phyloP scores from a whole-genome alignment of 768 basidiomycete species.

The Leccinellum luteum region DNA sequence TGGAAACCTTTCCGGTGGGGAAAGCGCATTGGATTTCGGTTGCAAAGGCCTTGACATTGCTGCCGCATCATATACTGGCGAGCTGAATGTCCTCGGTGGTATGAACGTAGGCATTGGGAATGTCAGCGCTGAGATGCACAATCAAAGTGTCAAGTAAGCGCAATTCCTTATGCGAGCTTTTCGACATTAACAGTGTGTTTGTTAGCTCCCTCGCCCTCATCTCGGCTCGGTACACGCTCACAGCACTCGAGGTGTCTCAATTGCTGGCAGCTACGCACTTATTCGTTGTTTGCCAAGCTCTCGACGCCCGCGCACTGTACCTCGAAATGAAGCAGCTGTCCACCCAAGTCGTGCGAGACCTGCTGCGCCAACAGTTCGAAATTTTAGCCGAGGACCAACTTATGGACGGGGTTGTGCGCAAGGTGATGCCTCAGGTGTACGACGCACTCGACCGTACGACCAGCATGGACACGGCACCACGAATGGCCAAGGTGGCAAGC shows the following conservation, averaged over 20 bases:
- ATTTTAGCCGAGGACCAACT: constrained; percentile 10
- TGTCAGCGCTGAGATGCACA: constrained; percentile 89
- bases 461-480: constrained; percentile 64
- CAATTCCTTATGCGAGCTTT: neutral
- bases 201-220: constrained; percentile 77
- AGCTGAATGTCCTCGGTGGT: constrained; percentile 70
- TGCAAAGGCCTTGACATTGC: constrained; percentile 85
- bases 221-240: constrained; percentile 76
- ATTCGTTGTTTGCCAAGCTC: constrained; percentile 76
- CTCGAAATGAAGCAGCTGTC: constrained; percentile 49
- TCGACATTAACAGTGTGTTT: neutral
- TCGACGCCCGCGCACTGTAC: constrained; percentile 79
- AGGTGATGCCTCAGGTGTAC: constrained; percentile 41
- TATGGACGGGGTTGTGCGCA: constrained; percentile 17
- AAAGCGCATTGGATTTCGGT: constrained; percentile 80
- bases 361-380: constrained; percentile 14
- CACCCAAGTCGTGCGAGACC: constrained; percentile 19
- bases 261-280: constrained; percentile 74
- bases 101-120: constrained; percentile 83
- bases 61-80: constrained; percentile 75
- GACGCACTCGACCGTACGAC: constrained; percentile 62
- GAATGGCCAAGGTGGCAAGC: constrained; percentile 71
- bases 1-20: constrained; percentile 73
- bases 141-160: constrained; percentile 84
- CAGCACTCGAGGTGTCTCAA: constrained; percentile 74